Evolutionary conservation across 768 basidiomycete genomes (phyloP).

Genomic region (Crassisporium funariophilum): DNA sequence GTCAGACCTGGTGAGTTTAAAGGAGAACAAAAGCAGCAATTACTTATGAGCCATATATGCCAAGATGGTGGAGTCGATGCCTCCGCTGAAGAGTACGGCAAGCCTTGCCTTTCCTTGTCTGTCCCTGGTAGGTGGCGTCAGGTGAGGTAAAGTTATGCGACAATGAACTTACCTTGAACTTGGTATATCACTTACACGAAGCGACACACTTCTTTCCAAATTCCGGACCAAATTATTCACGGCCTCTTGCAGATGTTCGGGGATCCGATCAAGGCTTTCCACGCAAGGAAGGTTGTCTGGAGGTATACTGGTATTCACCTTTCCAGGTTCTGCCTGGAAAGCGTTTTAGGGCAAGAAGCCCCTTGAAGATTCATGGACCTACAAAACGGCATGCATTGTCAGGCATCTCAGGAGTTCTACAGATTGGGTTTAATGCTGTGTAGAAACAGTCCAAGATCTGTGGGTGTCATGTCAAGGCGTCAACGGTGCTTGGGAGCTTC

Average conservation of each 20-base stretch:
- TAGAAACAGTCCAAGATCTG: background rate
- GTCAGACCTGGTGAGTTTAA: too few relatives aligned
- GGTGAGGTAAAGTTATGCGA: background rate
- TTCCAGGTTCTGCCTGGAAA: constrained; percentile 43
- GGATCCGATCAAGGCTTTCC: constrained; percentile 42
- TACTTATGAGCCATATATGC: constrained; percentile 80
- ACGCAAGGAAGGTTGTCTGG: constrained; percentile 40
- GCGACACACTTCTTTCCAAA: constrained; percentile 67
- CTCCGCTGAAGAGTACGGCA: constrained; percentile 92
- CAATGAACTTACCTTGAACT: constrained; percentile 33
- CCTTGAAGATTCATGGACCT: background rate
- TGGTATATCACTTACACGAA: constrained; percentile 73
- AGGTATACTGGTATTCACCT: constrained; percentile 52
- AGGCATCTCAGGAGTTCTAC: background rate
- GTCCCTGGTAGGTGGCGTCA: constrained; percentile 15
- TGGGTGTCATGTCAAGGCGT: too few relatives aligned
- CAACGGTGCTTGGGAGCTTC: too few relatives aligned
- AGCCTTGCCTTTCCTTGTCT: constrained; percentile 52
- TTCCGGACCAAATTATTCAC: constrained; percentile 55
- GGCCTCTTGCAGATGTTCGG: constrained; percentile 40
- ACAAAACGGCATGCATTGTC: background rate
- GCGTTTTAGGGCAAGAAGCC: background rate
- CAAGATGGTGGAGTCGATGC: constrained; percentile 88
- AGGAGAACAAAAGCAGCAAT: constrained; percentile 16
- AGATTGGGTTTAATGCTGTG: background rate